Percentiles rank a stretch among this genome's conserved stretches.
phyloP scores from a whole-genome alignment of 2,329 filamentous ascomycete genomes.

The Colletotrichum caudatum region DNA sequence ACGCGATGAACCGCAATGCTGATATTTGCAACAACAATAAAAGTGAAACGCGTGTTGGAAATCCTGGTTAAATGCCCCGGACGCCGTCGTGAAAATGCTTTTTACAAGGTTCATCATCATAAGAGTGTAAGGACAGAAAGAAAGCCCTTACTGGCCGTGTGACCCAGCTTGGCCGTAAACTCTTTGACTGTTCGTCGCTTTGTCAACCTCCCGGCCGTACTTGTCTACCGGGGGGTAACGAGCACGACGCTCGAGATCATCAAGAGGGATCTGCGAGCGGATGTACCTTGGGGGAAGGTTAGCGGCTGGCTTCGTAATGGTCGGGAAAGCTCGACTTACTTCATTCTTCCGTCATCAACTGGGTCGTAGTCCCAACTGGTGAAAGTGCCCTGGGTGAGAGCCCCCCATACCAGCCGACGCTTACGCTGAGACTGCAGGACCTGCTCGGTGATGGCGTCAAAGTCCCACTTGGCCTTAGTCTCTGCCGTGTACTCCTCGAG shows the following conservation, averaged over 20 bases:
- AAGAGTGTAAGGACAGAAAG: background rate
- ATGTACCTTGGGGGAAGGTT: constrained; percentile 74
- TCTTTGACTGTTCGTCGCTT: constrained; percentile 42
- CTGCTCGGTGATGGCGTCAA: constrained; percentile 79
- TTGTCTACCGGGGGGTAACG: constrained; percentile 76
- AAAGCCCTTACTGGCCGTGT: constrained; percentile 53
- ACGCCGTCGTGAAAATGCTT: constrained; percentile 32
- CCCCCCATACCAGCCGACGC: constrained; percentile 82
- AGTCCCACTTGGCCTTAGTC: constrained; percentile 82
- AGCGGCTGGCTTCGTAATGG: constrained; percentile 51
- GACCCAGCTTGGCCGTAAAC: constrained; percentile 59
- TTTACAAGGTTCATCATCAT: constrained; percentile 36
- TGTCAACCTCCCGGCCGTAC: constrained; percentile 62
- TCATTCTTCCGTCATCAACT: constrained; percentile 73
- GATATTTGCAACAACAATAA: constrained; percentile 19
- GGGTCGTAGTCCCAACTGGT: constrained; percentile 91
- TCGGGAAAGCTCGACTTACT: constrained; percentile 58
- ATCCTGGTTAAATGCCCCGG: constrained; percentile 7
- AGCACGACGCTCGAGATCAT: constrained; percentile 82
- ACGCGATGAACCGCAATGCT: constrained; percentile 26
- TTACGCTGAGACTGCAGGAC: constrained; percentile 84
- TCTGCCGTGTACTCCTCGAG: constrained; percentile 79
- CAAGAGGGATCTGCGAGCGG: constrained; percentile 82
- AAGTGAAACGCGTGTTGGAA: constrained; percentile 2
- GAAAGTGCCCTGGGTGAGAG: constrained; percentile 80